Evolutionary conservation across 2,329 filamentous ascomycete genomes (phyloP).

Genomic region (Orbilia quercus): DNA sequence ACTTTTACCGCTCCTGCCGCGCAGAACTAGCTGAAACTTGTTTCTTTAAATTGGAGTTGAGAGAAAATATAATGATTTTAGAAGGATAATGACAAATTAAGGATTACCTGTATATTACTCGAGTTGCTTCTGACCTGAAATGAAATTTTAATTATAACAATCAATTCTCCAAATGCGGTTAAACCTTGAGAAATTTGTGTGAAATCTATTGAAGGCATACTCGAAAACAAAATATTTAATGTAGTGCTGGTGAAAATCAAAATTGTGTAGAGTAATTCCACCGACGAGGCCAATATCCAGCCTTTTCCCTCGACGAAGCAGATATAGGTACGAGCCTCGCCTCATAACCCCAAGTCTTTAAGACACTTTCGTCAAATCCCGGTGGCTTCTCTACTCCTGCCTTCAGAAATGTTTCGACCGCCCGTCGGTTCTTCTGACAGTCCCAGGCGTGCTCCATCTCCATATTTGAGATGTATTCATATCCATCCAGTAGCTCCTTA

Average conservation of each 20-base stretch:
- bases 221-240: neutral
- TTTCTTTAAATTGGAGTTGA: too few species aligned
- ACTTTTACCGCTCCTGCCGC: neutral
- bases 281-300: conserved; percentile 26
- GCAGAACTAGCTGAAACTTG: too few species aligned
- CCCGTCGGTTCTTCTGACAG: conserved; percentile 19
- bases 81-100: neutral
- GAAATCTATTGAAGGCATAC: too few species aligned
- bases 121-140: too few species aligned
- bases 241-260: neutral
- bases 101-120: neutral
- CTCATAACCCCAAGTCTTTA: conserved; percentile 17
- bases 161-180: too few species aligned
- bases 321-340: conserved; percentile 12
- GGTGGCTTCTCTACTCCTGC: conserved; percentile 7
- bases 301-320: conserved; percentile 17
- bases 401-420: conserved; percentile 21
- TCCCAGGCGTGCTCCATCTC: conserved; percentile 16
- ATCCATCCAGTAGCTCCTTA: conserved; percentile 14
- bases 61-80: neutral
- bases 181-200: too few species aligned
- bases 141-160: too few species aligned
- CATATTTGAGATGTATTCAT: conserved; percentile 10
- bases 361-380: neutral
- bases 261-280: conserved; percentile 32